Conservation (phyloP, 306 rosid species). For the Citrullus colocynthis region DNA sequence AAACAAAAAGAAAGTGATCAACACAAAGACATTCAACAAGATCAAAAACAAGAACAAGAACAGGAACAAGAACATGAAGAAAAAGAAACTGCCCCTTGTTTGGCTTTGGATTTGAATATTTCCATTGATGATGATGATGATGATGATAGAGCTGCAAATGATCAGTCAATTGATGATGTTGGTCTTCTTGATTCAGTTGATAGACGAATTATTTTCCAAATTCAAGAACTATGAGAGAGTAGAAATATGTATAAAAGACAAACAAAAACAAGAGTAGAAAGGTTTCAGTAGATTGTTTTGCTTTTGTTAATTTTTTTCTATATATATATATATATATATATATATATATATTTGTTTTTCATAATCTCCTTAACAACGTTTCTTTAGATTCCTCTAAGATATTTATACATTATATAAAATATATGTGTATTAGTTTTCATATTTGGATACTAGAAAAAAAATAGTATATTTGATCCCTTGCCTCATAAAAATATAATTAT, state of each 20-base stretch:
- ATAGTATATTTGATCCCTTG: no score
- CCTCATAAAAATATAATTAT: no score
- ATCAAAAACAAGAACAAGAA: not conserved
- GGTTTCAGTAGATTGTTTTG: slow-evolving; percentile 6
- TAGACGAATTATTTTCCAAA: slow-evolving; percentile 55
- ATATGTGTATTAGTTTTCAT: not conserved
- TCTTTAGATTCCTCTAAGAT: not conserved
- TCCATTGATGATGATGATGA: slow-evolving; percentile 39
- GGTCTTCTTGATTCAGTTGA: slow-evolving; percentile 82
- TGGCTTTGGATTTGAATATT: slow-evolving; percentile 81
- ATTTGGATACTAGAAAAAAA: no score
- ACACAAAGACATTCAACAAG: not conserved
- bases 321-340: no score
- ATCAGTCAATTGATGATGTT: slow-evolving; percentile 44
- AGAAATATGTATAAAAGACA: not conserved
- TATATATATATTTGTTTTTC: not conserved
- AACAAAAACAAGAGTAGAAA: not conserved
- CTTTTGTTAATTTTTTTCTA: not conserved
- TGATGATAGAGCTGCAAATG: slow-evolving; percentile 12
- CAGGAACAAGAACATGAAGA: not conserved
- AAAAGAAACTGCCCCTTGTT: slow-evolving; percentile 30
- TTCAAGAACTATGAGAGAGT: slow-evolving; percentile 53
- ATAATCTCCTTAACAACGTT: not conserved
- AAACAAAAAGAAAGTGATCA: not conserved
- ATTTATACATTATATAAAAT: not conserved